phyloP scores from a whole-genome alignment of 2,329 filamentous ascomycete species.

The Cercospora canescens region DNA sequence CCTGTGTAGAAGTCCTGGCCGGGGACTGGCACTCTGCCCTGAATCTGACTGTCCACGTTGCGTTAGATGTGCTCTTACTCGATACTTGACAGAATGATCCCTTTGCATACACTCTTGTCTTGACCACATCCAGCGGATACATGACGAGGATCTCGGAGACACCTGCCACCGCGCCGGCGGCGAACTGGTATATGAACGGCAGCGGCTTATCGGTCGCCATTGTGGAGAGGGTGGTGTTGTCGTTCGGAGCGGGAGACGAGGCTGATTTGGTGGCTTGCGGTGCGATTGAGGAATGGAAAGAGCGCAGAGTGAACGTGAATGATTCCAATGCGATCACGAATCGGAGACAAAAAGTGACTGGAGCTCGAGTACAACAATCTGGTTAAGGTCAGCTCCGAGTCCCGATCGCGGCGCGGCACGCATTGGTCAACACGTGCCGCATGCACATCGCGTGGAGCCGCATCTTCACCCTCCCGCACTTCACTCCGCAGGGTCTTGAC shows the following conservation, averaged over 20 bases:
- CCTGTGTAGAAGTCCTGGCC: conserved; percentile 89
- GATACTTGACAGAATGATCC: not conserved
- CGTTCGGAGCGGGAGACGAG: not conserved
- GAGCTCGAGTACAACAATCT: not conserved
- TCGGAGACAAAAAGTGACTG: conserved; percentile 1
- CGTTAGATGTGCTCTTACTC: conserved; percentile 15
- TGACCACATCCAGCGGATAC: conserved; percentile 98
- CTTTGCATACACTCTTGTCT: conserved; percentile 84
- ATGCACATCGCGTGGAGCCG: not conserved
- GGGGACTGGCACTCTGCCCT: conserved; percentile 63
- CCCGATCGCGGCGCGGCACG: not conserved
- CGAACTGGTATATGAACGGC: conserved; percentile 93
- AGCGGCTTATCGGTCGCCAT: conserved; percentile 69
- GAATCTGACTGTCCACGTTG: conserved; percentile 32
- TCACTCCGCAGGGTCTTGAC: not conserved
- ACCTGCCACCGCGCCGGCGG: conserved; percentile 93
- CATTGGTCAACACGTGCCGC: not conserved
- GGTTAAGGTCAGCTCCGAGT: not conserved
- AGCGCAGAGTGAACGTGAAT: not conserved
- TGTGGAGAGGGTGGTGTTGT: conserved; percentile 17
- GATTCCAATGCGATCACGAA: not conserved
- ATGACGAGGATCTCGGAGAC: conserved; percentile 76
- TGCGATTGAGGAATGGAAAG: not conserved
- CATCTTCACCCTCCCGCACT: not conserved
- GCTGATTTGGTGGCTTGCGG: not conserved